Conservation (phyloP, 306 rosid genomes). For the Sicyos edulis region DNA sequence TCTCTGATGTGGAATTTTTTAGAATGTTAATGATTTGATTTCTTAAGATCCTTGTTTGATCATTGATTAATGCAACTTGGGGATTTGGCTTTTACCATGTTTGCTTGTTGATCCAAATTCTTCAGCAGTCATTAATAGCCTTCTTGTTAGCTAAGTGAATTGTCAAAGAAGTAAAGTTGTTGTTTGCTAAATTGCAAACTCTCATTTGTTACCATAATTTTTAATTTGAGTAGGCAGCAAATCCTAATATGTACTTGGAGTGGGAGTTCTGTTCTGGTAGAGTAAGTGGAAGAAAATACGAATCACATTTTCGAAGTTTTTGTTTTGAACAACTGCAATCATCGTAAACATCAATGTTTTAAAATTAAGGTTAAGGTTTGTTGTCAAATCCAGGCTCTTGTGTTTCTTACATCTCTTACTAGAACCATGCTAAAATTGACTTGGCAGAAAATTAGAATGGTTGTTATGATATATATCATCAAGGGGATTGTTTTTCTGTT, state of each 20-base stretch:
- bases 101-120: slow-evolving; percentile 1
- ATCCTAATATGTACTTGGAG: slow-evolving; percentile 2
- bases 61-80: not conserved
- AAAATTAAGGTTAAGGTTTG: not conserved
- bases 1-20: not conserved
- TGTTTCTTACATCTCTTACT: slow-evolving; percentile 3
- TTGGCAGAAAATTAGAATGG: no score
- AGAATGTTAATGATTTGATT: slow-evolving; percentile 1
- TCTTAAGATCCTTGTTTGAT: slow-evolving; percentile 12
- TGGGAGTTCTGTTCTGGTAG: slow-evolving; percentile 11
- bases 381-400: not conserved
- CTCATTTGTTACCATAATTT: not conserved
- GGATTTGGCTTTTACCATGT: not conserved
- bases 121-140: slow-evolving; percentile 5
- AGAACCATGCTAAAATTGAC: no score
- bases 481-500: no score
- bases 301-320: not conserved
- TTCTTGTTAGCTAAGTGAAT: slow-evolving; percentile 7
- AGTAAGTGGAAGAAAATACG: not conserved
- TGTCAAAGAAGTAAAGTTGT: not conserved
- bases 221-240: not conserved
- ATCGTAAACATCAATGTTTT: not conserved
- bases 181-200: not conserved
- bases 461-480: no score
- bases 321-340: not conserved